Evolutionary conservation across 2,329 filamentous ascomycete genomes (phyloP).

Genomic region (Paecilomyces variotii): DNA sequence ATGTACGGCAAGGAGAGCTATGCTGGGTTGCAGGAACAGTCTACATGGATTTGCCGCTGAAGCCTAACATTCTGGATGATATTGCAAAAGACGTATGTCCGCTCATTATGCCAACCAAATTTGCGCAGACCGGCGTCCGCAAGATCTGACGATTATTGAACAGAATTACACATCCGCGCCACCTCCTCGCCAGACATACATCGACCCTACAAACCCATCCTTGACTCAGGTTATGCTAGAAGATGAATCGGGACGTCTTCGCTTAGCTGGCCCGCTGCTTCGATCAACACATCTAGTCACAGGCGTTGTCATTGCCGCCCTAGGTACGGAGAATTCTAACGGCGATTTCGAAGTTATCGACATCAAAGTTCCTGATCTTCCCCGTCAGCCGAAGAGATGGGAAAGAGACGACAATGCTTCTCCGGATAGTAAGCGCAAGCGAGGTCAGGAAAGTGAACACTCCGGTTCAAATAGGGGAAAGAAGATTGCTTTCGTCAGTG

Average conservation of each 20-base stretch:
- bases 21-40: slow-evolving; percentile 94
- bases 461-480: slow-evolving; percentile 41
- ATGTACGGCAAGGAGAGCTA: slow-evolving; percentile 89
- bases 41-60: slow-evolving; percentile 94
- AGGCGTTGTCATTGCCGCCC: slow-evolving; percentile 84
- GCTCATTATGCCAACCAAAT: slow-evolving; percentile 4
- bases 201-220: slow-evolving; percentile 40
- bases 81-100: slow-evolving; percentile 75
- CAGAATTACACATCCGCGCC: slow-evolving; percentile 86
- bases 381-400: slow-evolving; percentile 76
- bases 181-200: slow-evolving; percentile 67
- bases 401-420: slow-evolving; percentile 45
- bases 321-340: slow-evolving; percentile 87
- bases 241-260: slow-evolving; percentile 85
- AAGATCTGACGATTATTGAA: neutral
- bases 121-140: neutral
- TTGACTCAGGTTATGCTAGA: slow-evolving; percentile 72
- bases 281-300: slow-evolving; percentile 70
- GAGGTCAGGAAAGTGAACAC: slow-evolving; percentile 36
- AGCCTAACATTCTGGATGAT: slow-evolving; percentile 92
- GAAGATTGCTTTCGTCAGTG: slow-evolving; percentile 84
- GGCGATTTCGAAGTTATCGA: slow-evolving; percentile 92
- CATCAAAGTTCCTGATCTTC: slow-evolving; percentile 77
- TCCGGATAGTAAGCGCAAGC: slow-evolving; percentile 22
- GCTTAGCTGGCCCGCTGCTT: slow-evolving; percentile 65